Evolutionary conservation across 257 asterid species (phyloP), one percentile per base, ranked within the genome.

Genomic region (Cordia subcordata): DNA sequence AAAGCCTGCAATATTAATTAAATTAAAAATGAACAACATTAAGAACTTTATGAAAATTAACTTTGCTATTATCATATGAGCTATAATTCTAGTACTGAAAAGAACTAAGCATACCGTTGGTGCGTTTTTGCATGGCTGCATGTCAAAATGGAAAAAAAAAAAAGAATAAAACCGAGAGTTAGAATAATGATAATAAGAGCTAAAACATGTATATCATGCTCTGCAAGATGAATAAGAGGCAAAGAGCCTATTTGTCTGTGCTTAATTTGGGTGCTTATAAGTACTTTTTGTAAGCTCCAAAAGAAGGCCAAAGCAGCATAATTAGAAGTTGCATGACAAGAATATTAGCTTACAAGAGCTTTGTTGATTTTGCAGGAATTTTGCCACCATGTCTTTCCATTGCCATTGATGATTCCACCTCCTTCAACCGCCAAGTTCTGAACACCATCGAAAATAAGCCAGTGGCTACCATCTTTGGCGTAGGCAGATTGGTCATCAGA

Each of bases 341-440:
- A 5, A 39, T 39, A 39, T 39, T 5, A 11, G 47, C 47, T 14
- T 42, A 42, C 47, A 11, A 42, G 47, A 11, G 12, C 47, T 42
- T 53, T 22, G 57, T 81, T 69, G 33, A 61, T 68, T 57, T 90
- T 90, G 83, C 97, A 90, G 55, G 97, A 90, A 73, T 80, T 82
- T 65, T 83, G 61, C 97, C 97, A 90, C 97, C 97, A 90, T 4
- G 75, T 66, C 22, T 85, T 69, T 4, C 97, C 97, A 65, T 83
- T 85, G 23, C 97, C 97, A 49, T 87, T 75, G 1, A 90, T 52
- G 50, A 60, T 66, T 40, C 96, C 97, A 22, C 87, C 94, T 21
- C 97, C 97, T 44, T 69, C 72, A 58, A 85, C 88, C n/a, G 16
- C 70, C n/a, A 90, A 74, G 42, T 77, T 74, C 38, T 79, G 15